These are phyloP conservation scores for Teunomyces stri DNA, from an alignment of 805 yeast genomes.

Conservation along the genomic window DNA sequence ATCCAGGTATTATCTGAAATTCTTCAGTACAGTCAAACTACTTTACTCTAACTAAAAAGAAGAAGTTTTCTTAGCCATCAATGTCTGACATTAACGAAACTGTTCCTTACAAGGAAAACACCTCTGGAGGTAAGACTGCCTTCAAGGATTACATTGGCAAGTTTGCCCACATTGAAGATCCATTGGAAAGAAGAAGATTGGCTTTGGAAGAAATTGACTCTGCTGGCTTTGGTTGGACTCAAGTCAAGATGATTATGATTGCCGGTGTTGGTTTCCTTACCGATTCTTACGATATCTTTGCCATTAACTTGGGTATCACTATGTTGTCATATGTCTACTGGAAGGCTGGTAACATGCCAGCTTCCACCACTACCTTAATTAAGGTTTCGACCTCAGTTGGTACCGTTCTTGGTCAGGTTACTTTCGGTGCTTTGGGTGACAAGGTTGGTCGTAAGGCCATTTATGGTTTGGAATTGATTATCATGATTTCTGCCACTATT, in stretches of 20 bases:
- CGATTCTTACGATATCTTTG: constrained; percentile 89
- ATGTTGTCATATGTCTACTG: constrained; percentile 80
- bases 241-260: constrained; percentile 74
- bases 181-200: constrained; percentile 81
- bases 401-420: constrained; percentile 86
- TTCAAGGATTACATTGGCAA: constrained; percentile 80
- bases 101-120: constrained; percentile 17
- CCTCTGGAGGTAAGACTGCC: constrained; percentile 76
- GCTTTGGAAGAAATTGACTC: constrained; percentile 83
- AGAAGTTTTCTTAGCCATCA: neutral
- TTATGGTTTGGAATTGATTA: constrained; percentile 82
- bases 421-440: constrained; percentile 84
- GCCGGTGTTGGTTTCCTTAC: constrained; percentile 94
- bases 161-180: constrained; percentile 79
- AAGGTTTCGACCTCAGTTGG: constrained; percentile 93
- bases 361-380: constrained; percentile 69
- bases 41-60: neutral
- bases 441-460: constrained; percentile 79
- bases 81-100: constrained; percentile 26
- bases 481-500: constrained; percentile 78
- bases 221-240: constrained; percentile 79
- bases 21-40: neutral
- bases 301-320: constrained; percentile 77
- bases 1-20: neutral
- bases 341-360: constrained; percentile 55